Conservation (phyloP, 108 stramenopile genomes). For the Nannochloropsis gaditana region DNA sequence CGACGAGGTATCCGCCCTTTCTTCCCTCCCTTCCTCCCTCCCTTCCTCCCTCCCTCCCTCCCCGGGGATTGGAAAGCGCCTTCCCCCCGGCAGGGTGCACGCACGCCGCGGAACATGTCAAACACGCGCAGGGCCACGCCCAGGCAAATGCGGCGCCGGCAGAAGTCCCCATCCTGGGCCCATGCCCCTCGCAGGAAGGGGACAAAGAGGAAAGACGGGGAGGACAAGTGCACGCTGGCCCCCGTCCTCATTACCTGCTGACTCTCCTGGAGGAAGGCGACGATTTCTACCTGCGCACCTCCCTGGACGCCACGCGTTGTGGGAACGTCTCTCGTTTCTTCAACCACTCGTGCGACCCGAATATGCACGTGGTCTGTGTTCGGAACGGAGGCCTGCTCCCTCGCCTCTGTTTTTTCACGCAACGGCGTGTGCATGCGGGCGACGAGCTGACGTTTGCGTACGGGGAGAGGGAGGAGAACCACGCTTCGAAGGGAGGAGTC, state of each 20-base stretch:
- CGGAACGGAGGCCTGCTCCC: background rate
- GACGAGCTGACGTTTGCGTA: background rate
- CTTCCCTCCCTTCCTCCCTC: background rate
- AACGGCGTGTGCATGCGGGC: background rate
- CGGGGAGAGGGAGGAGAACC: background rate
- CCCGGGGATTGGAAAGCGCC: no score
- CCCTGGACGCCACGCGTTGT: background rate
- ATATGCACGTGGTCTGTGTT: background rate
- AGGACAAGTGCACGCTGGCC: no score
- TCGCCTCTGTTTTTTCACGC: background rate
- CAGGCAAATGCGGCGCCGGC: no score
- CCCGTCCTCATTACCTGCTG: background rate
- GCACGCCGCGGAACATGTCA: no score
- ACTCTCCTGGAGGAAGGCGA: background rate
- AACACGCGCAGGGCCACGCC: no score
- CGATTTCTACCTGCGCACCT: background rate
- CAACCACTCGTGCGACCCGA: conserved; percentile 17
- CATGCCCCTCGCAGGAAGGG: no score
- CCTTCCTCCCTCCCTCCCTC: background rate
- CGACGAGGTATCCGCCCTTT: background rate
- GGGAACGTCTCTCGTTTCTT: conserved; percentile 21
- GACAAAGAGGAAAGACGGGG: no score
- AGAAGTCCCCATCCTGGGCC: no score
- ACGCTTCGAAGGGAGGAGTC: background rate
- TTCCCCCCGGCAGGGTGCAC: no score